Conservation (phyloP, 768 basidiomycete species). For the Boletus speciosus region DNA sequence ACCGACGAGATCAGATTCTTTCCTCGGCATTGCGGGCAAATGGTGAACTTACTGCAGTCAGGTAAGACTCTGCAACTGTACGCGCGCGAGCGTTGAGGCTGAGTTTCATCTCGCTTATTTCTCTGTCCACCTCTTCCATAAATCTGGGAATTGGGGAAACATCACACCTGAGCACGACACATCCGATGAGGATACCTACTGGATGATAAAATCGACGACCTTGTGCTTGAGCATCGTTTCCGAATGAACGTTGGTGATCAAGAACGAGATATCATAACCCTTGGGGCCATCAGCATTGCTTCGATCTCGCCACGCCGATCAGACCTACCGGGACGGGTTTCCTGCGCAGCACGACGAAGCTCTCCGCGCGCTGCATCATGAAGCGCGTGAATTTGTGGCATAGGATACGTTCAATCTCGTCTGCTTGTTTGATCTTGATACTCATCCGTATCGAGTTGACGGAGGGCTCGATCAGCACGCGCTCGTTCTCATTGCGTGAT, state of each 20-base stretch:
- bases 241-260: conserved; percentile 94
- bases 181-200: conserved; percentile 50
- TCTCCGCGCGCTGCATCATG: conserved; percentile 98
- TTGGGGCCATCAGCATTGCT: conserved; percentile 32
- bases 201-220: conserved; percentile 99
- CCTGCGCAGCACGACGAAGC: conserved; percentile 92
- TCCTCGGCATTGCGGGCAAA: background rate
- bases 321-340: conserved; percentile 80
- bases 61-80: conserved; percentile 95
- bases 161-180: background rate
- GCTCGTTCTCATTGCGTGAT: conserved; percentile 96
- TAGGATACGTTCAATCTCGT: conserved; percentile 95
- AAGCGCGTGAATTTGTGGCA: conserved; percentile 99
- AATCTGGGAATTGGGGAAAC: conserved; percentile 49
- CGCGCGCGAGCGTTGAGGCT: conserved; percentile 94
- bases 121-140: conserved; percentile 99
- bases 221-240: conserved; percentile 99
- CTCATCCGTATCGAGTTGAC: conserved; percentile 96
- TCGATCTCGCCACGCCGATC: conserved; percentile 13
- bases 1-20: conserved; percentile 3
- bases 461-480: conserved; percentile 94
- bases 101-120: conserved; percentile 99
- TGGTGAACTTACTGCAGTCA: conserved; percentile 69
- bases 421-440: conserved; percentile 99
- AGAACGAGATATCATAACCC: conserved; percentile 98